Base-by-base conservation (phyloP, 305 asterid genomes). In the Fraxinus paxiana region DNA sequence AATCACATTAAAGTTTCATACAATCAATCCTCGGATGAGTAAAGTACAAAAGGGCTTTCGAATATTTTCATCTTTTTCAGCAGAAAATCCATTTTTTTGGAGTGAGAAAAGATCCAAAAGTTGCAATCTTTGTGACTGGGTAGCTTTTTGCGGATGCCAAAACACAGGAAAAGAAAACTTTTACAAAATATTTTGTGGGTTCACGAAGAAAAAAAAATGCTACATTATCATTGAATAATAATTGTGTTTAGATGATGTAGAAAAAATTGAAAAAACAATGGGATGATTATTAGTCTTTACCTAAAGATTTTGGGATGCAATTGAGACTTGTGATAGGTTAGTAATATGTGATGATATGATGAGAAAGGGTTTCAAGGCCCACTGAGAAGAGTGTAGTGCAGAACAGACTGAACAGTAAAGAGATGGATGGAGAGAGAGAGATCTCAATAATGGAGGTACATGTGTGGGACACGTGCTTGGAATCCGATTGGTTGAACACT, bases 341-440 rank as follows among this genome's bases (percentile, higher is more conserved):
- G 43, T 37, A 37, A 37, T 7, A 37, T 37, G 41, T 3, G 72
- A 63, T 63, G 5, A 24, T 24, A 7, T 8, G 70, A 61, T 67
- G 37, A 75, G 86, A 84, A 88, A 85, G 83, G 85, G 88, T 81
- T 85, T 5, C 18, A 59, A 82, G 93, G 88, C 91, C 91, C 92
- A 90, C 90, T 72, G 6, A 46, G 31, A 73, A 86, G 82, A 86
- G 89, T 82, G 86, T 72, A 86, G 84, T 82, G 70, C 22, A 85
- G 83, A 73, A 71, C 83, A 78, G 88, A 61, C 22, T 83, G 83
- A 73, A 71, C 83, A 78, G 88, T 83, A 69, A 22, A 13, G 77
- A 80, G 80, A 70, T 35, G 54, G n/a, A n/a, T n/a, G n/a, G n/a
- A n/a, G 43, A 38, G 59, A 15, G 63, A 78, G 80, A 77, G 87